phyloP scores from a whole-genome alignment of 495 filamentous ascomycete genomes.

The Penicillium arizonense region DNA sequence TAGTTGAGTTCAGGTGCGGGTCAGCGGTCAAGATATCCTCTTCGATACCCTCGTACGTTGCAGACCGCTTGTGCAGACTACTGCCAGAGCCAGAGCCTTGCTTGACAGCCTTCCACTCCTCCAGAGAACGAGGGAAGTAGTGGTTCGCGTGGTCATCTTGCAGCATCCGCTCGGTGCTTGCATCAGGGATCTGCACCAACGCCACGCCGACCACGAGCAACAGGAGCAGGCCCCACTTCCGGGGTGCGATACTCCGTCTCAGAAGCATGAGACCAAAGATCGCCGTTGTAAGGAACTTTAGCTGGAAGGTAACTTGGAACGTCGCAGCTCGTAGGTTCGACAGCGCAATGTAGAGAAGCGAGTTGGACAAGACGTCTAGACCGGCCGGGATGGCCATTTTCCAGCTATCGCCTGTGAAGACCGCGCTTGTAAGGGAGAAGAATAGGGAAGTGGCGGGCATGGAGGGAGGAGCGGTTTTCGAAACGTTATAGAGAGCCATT shows the following conservation, averaged over 20 bases:
- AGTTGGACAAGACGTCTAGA: conserved; percentile 88
- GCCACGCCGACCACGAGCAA: conserved; percentile 81
- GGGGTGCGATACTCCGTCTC: conserved; percentile 60
- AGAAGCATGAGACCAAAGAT: conserved; percentile 82
- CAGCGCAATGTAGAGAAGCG: conserved; percentile 86
- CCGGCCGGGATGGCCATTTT: conserved; percentile 88
- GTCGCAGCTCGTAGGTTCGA: conserved; percentile 88
- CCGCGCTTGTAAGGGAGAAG: conserved; percentile 70
- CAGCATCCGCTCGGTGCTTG: conserved; percentile 46
- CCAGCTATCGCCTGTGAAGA: conserved; percentile 95
- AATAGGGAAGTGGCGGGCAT: conserved; percentile 78
- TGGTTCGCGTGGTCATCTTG: conserved; percentile 50
- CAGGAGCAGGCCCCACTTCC: conserved; percentile 77
- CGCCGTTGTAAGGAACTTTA: conserved; percentile 89
- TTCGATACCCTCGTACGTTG: conserved; percentile 90
- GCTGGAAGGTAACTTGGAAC: conserved; percentile 89
- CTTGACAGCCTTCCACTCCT: conserved; percentile 49
- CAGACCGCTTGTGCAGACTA: conserved; percentile 69
- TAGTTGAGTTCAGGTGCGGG: conserved; percentile 67
- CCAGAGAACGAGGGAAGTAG: conserved; percentile 71
- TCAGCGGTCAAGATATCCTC: conserved; percentile 67
- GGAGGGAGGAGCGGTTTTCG: conserved; percentile 66
- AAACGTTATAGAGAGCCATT: conserved; percentile 84
- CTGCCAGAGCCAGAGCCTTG: conserved; percentile 27
- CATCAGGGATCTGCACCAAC: conserved; percentile 77